Conservation (phyloP, 306 rosid species). For the Glycine tomentella region DNA sequence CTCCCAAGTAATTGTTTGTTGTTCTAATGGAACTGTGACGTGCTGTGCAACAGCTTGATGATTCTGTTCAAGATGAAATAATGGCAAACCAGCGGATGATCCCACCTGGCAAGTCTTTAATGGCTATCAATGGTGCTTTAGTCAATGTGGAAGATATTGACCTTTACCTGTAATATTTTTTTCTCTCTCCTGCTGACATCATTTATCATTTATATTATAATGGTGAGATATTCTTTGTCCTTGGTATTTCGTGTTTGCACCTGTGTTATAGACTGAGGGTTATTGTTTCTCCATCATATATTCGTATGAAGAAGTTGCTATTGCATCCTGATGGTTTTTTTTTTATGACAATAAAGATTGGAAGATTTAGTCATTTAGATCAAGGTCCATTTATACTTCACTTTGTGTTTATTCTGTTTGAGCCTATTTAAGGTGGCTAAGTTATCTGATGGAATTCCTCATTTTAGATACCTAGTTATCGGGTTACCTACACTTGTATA, state of each 20-base stretch:
- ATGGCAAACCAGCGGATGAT: constrained; percentile 94
- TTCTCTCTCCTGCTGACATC: constrained; percentile 51
- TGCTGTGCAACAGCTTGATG: constrained; percentile 77
- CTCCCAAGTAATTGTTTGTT: constrained; percentile 17
- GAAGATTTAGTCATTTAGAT: constrained; percentile 31
- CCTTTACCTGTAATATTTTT: constrained; percentile 85
- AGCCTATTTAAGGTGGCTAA: constrained; percentile 3
- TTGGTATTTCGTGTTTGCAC: constrained; percentile 34
- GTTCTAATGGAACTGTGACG: constrained; percentile 48
- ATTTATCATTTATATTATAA: constrained; percentile 42
- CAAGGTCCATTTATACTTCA: constrained; percentile 14
- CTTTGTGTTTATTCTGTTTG: constrained; percentile 27
- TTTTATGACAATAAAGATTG: constrained; percentile 6
- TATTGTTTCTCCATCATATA: constrained; percentile 6
- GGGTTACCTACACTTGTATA: background rate
- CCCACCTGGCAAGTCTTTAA: constrained; percentile 99
- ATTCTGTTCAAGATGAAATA: constrained; percentile 91
- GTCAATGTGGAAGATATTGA: constrained; percentile 94
- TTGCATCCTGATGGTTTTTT: constrained; percentile 32
- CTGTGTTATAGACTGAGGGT: constrained; percentile 38
- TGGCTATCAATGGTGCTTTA: constrained; percentile 98
- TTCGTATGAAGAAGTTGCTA: constrained; percentile 30
- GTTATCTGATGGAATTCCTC: constrained; percentile 21
- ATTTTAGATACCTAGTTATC: background rate
- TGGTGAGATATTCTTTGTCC: constrained; percentile 8